Evolutionary conservation across 352 stramenopile species (phyloP), one percentile per base, ranked within the genome.

Genomic region (Pythium graminicola): DNA sequence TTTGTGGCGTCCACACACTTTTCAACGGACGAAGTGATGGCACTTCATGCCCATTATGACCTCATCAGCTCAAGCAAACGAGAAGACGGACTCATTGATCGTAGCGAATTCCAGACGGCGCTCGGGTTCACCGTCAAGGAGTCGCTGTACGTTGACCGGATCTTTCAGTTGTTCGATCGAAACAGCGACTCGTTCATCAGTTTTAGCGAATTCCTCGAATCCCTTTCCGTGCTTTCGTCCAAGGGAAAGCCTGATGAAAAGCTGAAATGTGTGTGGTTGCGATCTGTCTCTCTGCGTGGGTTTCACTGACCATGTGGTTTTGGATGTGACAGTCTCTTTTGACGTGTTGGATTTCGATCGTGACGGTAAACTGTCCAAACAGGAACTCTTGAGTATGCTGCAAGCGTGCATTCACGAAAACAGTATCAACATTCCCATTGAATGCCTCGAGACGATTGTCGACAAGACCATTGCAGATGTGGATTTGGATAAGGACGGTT

Each of bases 101-200:
- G 69, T 23, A 85, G 73, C 47, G 77, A 90, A 44, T 93, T 90
- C 63, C 81, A 93, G 65, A 85, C 66, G 6, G 80, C 73, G 38
- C 58, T 89, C 17, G 77, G 81, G 14, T 87, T 93, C 29, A 81
- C 76, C 2, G 65, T 82, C 36, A 89, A 89, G 52, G 77, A 89
- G 42, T 93, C 76, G 62, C 67, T 90, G 16, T 90, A 88, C 47
- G 81, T 88, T 59, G 79, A 92, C 49, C 76, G 79, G 20, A 85
- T 86, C 50, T 89, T 89, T 53, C 67, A 86, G 67, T 67, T 89
- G 38, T 89, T 93, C 50, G 78, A 90, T 59, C 51, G 65, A 13
- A 89, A 93, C 64, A 64, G 71, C 48, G 81, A 93, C 65, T 78
- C 69, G 64, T 88, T 72, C 57, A 89, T 90, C 61, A 85, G 72